Evolutionary conservation across 306 rosid genomes (phyloP).

Genomic region (Vigna radiata): DNA sequence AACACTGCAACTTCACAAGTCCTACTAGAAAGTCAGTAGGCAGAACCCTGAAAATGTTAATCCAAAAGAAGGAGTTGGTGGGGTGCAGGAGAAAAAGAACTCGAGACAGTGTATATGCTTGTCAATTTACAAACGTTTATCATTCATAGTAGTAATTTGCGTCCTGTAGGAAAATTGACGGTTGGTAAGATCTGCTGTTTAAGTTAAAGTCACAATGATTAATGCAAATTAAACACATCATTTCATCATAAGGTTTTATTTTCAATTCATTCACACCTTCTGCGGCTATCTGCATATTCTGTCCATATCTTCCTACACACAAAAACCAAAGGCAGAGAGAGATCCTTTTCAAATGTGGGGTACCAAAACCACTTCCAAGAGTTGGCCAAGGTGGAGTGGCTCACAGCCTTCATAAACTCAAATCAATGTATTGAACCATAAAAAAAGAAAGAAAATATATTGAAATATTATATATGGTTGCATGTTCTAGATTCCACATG

Average conservation of each 20-base stretch:
- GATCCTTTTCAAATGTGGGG: conserved; percentile 58
- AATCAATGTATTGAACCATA: conserved; percentile 38
- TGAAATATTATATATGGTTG: conserved; percentile 33
- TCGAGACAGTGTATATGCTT: conserved; percentile 5
- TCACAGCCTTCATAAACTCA: conserved; percentile 47
- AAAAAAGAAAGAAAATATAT: conserved; percentile 21
- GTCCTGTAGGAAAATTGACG: conserved; percentile 14
- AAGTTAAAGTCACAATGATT: conserved; percentile 1
- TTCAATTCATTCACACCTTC: not conserved
- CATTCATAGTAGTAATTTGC: conserved; percentile 4
- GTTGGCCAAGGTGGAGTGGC: conserved; percentile 40
- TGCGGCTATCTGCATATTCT: not conserved
- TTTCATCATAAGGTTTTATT: not conserved
- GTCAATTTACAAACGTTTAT: conserved; percentile 1
- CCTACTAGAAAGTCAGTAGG: not conserved
- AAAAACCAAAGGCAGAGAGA: conserved; percentile 40
- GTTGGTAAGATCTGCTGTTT: conserved; percentile 14
- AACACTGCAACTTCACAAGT: conserved; percentile 7
- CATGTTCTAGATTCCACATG: conserved; percentile 55
- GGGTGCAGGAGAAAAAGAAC: conserved; percentile 25
- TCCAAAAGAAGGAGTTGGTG: conserved; percentile 34
- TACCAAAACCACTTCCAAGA: conserved; percentile 63
- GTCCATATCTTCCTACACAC: conserved; percentile 25
- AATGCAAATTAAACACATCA: conserved; percentile 8
- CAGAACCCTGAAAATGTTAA: not conserved